Evolutionary conservation across 225 moss, liverwort and hornwort species (phyloP), one percentile per base, ranked within the genome.

Genomic region (Neckera pumila): DNA sequence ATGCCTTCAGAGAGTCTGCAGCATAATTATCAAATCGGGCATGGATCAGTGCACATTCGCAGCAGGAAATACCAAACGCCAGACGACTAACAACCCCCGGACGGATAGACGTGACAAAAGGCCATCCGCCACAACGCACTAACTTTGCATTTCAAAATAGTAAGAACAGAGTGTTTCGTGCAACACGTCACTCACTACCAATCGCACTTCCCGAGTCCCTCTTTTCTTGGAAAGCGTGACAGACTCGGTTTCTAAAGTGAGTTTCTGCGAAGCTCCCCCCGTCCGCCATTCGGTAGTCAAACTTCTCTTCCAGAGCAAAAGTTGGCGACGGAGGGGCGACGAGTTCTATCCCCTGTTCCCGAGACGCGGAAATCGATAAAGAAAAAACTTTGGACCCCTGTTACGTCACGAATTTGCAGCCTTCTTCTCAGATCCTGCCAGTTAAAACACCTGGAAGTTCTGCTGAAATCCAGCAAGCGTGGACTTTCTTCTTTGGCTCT

Each of bases 1-100:
- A 96, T 59, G 79, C 74, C 85, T 93, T 85, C 72, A 96, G 71
- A 28, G 90, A 90, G 47, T 86, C 93, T 93, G 93, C 83, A 89
- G 62, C 72, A 84, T 45, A 30, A 86, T 75, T 53, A 36, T 30
- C 63, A 49, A 57, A 33, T 58, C 47, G 59, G 59, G 23, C 34
- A 36, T 42, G 36, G 54, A 83, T 90, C 59, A 87, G 79, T 21
- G 36, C 45, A 54, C 56, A 78, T 10, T 69, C 59, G 59, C 79
- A 38, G 40, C 14, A 60, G 23, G 61, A 53, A 85, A 85, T 74
- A 77, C 69, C 27, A 76, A 70, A 70, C 60, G 78, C 27, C 85
- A 81, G 57, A 74, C 57, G 57, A 53, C 65, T 57, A 58, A 38
- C 67, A 58, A 82, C 58, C 59, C 77, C 34, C 60, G 12, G 45